phyloP scores from a whole-genome alignment of 495 filamentous ascomycete species.

The Saxophila tyrrhenica region DNA sequence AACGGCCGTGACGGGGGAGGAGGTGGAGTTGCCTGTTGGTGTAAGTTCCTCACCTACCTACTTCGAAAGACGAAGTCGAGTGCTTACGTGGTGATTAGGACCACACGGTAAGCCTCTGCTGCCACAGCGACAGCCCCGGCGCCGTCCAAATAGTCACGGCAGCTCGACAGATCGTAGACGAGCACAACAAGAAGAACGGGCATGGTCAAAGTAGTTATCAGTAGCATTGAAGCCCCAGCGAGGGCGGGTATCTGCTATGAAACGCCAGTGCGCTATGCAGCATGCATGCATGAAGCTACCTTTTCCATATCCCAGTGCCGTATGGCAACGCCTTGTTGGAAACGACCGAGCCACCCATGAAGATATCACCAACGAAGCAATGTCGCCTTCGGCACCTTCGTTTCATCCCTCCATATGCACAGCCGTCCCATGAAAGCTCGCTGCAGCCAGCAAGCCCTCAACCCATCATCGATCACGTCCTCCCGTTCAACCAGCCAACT shows the following conservation, averaged over 20 bases:
- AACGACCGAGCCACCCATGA: no score
- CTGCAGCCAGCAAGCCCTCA: not conserved
- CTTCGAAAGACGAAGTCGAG: not conserved
- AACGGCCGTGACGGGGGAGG: conserved; percentile 35
- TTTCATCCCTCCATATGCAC: no score
- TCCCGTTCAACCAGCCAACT: conserved; percentile 6
- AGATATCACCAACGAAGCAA: no score
- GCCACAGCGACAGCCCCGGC: conserved; percentile 44
- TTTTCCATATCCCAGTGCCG: no score
- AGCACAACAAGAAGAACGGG: conserved; percentile 22
- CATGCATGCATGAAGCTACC: not conserved
- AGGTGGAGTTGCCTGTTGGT: conserved; percentile 36
- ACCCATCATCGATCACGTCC: not conserved
- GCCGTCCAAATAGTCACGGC: conserved; percentile 42
- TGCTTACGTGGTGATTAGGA: conserved; percentile 11
- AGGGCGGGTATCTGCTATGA: not conserved
- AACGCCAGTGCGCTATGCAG: conserved; percentile 8
- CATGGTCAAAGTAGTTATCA: not conserved
- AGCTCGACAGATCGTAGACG: conserved; percentile 30
- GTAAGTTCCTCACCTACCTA: not conserved
- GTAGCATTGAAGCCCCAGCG: not conserved
- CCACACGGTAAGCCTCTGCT: conserved; percentile 41
- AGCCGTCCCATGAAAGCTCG: no score
- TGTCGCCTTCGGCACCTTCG: no score
- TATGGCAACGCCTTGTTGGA: no score